Conservation (phyloP, 306 rosid genomes). For the Sphenostylis stenocarpa region DNA sequence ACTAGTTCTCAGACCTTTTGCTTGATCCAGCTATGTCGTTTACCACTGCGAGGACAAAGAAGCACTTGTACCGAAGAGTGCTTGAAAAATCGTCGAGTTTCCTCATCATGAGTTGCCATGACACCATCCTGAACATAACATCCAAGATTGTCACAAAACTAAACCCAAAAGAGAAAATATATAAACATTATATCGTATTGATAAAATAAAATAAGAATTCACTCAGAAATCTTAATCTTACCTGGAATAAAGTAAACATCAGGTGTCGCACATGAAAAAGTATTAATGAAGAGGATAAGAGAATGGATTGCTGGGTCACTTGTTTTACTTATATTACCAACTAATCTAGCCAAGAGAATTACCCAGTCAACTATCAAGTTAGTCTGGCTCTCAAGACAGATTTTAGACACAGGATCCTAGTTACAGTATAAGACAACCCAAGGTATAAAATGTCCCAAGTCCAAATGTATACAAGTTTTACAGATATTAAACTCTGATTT, state of each 20-base stretch:
- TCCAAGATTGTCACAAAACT: conserved; percentile 13
- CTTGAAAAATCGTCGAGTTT: conserved; percentile 84
- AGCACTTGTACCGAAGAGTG: conserved; percentile 86
- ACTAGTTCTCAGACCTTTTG: conserved; percentile 61
- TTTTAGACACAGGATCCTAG: background rate
- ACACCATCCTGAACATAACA: conserved; percentile 71
- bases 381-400: background rate
- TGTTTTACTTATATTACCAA: background rate
- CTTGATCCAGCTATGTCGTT: conserved; percentile 88
- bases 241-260: conserved; percentile 15
- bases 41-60: conserved; percentile 89
- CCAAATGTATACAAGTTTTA: conserved; percentile 9
- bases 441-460: background rate
- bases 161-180: conserved; percentile 19
- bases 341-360: background rate
- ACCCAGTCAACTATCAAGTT: conserved; percentile 18
- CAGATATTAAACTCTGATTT: background rate
- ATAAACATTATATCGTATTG: background rate
- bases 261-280: conserved; percentile 2
- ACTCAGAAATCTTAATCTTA: background rate
- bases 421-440: conserved; percentile 9
- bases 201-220: background rate
- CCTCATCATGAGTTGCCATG: conserved; percentile 98
- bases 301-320: background rate
- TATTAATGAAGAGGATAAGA: background rate